These are phyloP conservation scores for Bipolaris sorokiniana DNA, from an alignment of 2,329 filamentous ascomycete genomes.

Conservation along the genomic window DNA sequence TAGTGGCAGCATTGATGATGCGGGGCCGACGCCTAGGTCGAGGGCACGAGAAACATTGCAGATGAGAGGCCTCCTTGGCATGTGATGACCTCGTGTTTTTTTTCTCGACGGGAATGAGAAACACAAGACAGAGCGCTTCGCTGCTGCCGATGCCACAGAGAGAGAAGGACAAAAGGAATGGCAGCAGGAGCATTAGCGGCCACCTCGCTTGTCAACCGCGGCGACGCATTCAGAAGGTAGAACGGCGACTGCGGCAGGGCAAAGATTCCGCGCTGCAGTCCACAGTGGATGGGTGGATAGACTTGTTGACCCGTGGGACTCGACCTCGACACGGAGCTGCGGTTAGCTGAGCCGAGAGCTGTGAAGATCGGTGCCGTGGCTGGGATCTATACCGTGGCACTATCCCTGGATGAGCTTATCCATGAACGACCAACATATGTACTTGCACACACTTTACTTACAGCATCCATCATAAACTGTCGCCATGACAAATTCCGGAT, in stretches of 20 bases:
- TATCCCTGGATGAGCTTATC: conserved; percentile 28
- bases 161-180: background rate
- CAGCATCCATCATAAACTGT: conserved; percentile 14
- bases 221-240: conserved; percentile 17
- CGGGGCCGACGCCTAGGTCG: conserved; percentile 37
- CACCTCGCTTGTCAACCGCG: conserved; percentile 11
- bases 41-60: conserved; percentile 28
- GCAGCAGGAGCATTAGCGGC: conserved; percentile 12
- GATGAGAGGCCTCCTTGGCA: background rate
- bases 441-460: background rate
- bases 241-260: conserved; percentile 15
- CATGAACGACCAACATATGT: conserved; percentile 11
- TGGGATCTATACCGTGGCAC: conserved; percentile 30
- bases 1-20: conserved; percentile 28
- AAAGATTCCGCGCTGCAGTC: conserved; percentile 10
- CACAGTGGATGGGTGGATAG: conserved; percentile 3
- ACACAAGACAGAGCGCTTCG: background rate
- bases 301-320: conserved; percentile 12
- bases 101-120: no score
- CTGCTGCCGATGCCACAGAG: background rate
- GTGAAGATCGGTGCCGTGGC: conserved; percentile 25
- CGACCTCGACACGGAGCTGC: conserved; percentile 40
- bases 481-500: conserved; percentile 22
- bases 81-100: background rate
- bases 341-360: conserved; percentile 36